Conservation (phyloP, 2,329 filamentous ascomycete genomes). For the Periconia sp. region DNA sequence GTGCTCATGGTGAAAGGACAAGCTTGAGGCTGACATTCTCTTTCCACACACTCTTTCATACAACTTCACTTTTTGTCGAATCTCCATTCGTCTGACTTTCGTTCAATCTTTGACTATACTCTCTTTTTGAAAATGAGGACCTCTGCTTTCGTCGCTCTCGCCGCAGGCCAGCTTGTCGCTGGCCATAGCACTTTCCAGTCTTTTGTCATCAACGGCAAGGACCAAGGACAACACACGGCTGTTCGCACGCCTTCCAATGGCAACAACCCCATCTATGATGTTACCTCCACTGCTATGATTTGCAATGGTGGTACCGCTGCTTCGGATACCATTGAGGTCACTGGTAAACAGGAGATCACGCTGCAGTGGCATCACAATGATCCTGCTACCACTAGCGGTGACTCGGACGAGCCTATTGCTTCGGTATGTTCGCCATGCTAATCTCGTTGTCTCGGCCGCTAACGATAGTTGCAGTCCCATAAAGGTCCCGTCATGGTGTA, state of each 20-base stretch:
- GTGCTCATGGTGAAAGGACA: conserved; percentile 19
- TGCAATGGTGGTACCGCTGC: conserved; percentile 43
- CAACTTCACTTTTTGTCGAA: conserved; percentile 19
- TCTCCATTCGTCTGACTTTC: conserved; percentile 13
- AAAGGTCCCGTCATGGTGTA: conserved; percentile 62
- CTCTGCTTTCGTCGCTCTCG: conserved; percentile 36
- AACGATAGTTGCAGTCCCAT: conserved; percentile 47
- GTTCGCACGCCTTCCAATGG: conserved; percentile 53
- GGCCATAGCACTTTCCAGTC: conserved; percentile 46
- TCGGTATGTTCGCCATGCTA: conserved; percentile 4
- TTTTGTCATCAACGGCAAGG: conserved; percentile 50
- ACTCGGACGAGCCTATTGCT: conserved; percentile 60
- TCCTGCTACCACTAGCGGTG: conserved; percentile 29
- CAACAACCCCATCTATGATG: conserved; percentile 47
- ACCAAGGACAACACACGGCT: conserved; percentile 42
- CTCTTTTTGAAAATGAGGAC: conserved; percentile 38
- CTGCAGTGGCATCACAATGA: conserved; percentile 60
- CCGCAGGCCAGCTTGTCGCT: conserved; percentile 40
- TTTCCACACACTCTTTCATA: conserved; percentile 38
- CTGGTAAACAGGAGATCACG: conserved; percentile 53
- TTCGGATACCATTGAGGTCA: conserved; percentile 52
- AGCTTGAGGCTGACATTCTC: conserved; percentile 43
- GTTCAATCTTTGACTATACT: conserved; percentile 32
- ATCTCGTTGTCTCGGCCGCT: neutral
- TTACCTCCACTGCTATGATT: conserved; percentile 41